Evolutionary conservation across 768 basidiomycete genomes (phyloP).

Genomic region (Exsudoporus frostii): DNA sequence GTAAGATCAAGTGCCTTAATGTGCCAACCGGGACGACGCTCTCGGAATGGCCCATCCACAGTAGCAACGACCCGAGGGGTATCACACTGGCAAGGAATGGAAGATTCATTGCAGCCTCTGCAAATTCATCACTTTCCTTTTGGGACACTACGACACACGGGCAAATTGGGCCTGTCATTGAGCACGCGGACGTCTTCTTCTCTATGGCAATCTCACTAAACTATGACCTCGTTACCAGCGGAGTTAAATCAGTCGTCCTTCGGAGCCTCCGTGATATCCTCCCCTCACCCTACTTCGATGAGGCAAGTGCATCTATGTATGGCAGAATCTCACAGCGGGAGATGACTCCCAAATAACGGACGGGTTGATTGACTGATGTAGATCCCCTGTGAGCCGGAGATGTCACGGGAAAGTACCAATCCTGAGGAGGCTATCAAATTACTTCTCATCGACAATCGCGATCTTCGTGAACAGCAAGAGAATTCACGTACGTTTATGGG

Average conservation of each 20-base stretch:
- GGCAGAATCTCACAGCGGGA: background rate
- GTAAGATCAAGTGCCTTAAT: constrained; percentile 2
- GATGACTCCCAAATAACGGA: no score
- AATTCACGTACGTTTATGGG: constrained; percentile 1
- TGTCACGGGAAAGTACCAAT: background rate
- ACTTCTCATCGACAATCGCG: background rate
- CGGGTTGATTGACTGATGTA: background rate
- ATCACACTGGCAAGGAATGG: constrained; percentile 7
- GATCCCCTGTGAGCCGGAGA: background rate
- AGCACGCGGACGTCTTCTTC: background rate
- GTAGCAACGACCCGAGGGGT: background rate
- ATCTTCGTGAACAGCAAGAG: constrained; percentile 3
- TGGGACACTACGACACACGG: constrained; percentile 11
- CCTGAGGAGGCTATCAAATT: background rate
- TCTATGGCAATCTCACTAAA: constrained; percentile 7
- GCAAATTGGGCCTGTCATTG: constrained; percentile 8
- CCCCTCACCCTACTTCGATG: background rate
- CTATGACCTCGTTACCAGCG: constrained; percentile 2
- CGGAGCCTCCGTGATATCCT: constrained; percentile 5
- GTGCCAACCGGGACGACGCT: background rate
- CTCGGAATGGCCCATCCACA: constrained; percentile 4
- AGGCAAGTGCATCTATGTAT: background rate
- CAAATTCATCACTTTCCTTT: constrained; percentile 3
- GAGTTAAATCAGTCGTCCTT: background rate
- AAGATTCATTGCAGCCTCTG: constrained; percentile 2